These are phyloP conservation scores for Penicillium macrosclerotiorum DNA, from an alignment of 495 filamentous ascomycete species.

Conservation along the genomic window DNA sequence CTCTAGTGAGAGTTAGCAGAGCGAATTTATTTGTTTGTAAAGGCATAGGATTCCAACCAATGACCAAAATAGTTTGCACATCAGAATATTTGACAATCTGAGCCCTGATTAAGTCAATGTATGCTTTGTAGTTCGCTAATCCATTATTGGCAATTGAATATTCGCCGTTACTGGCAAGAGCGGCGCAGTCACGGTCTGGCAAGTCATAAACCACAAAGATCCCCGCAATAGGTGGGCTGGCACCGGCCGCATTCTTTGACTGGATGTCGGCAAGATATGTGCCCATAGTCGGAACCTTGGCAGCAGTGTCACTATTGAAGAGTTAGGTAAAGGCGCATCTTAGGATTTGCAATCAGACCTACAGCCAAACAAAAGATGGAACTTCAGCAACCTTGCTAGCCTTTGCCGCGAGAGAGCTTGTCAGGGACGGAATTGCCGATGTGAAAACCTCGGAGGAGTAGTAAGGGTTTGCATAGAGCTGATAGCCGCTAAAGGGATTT, in stretches of 20 bases:
- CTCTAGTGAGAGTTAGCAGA: conserved; percentile 57
- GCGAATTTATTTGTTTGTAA: conserved; percentile 10
- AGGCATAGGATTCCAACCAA: conserved; percentile 46
- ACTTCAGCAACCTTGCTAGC: conserved; percentile 58
- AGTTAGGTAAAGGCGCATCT: background rate
- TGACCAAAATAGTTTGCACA: conserved; percentile 41
- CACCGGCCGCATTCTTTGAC: conserved; percentile 54
- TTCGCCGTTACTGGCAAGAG: conserved; percentile 75
- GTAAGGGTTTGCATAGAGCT: conserved; percentile 57
- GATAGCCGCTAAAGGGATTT: conserved; percentile 54
- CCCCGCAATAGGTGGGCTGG: conserved; percentile 41
- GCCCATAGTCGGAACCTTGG: conserved; percentile 59
- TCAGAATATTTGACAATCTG: conserved; percentile 29
- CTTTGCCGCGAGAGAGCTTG: conserved; percentile 32
- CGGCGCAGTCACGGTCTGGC: conserved; percentile 75
- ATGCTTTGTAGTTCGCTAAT: conserved; percentile 64
- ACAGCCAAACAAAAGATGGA: conserved; percentile 72
- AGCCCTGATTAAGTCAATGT: conserved; percentile 59
- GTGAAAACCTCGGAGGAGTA: conserved; percentile 55
- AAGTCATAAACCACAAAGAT: conserved; percentile 75
- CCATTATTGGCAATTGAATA: conserved; percentile 59
- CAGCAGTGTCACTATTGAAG: conserved; percentile 49
- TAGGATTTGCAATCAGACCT: no score
- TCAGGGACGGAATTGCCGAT: conserved; percentile 51
- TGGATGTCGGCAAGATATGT: conserved; percentile 54